Percentiles rank a stretch among this genome's conserved stretches.
Evolutionary conservation across 768 basidiomycete genomes (phyloP).

Genomic region (Aureoboletus auriporus): DNA sequence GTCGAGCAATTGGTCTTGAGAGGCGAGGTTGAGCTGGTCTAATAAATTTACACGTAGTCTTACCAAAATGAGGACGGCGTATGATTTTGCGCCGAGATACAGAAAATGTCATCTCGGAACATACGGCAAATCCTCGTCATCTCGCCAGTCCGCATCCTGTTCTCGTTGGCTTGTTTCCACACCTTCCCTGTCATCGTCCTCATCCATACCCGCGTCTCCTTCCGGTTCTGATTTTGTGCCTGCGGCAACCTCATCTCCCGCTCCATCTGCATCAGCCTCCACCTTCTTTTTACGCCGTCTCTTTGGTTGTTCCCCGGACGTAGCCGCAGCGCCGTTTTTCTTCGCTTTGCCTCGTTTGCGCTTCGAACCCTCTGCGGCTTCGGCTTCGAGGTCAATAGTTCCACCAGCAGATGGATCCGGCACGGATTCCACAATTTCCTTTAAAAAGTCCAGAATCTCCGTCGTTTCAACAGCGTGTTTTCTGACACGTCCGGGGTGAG

Average conservation of each 20-base stretch:
- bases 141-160: conserved; percentile 42
- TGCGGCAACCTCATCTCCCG: conserved; percentile 32
- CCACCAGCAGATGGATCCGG: conserved; percentile 87
- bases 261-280: conserved; percentile 32
- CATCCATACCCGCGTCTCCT: conserved; percentile 33
- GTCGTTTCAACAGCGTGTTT: conserved; percentile 90
- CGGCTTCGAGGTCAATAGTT: conserved; percentile 67
- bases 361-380: conserved; percentile 48
- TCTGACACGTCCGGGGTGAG: conserved; percentile 37
- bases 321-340: conserved; percentile 36
- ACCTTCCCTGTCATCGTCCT: conserved; percentile 42
- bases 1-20: conserved; percentile 70
- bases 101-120: conserved; percentile 30
- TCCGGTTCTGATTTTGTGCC: conserved; percentile 37
- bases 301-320: conserved; percentile 35
- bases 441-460: conserved; percentile 90
- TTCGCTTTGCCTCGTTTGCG: conserved; percentile 59
- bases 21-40: conserved; percentile 77
- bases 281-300: conserved; percentile 48
- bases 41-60: conserved; percentile 24
- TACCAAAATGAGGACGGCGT: conserved; percentile 9
- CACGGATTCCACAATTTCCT: conserved; percentile 82
- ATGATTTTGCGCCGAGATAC: conserved; percentile 9
- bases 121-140: conserved; percentile 40
- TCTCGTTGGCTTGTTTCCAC: conserved; percentile 37